phyloP scores from a whole-genome alignment of 2,329 filamentous ascomycete genomes.

The Xylaria sp. region DNA sequence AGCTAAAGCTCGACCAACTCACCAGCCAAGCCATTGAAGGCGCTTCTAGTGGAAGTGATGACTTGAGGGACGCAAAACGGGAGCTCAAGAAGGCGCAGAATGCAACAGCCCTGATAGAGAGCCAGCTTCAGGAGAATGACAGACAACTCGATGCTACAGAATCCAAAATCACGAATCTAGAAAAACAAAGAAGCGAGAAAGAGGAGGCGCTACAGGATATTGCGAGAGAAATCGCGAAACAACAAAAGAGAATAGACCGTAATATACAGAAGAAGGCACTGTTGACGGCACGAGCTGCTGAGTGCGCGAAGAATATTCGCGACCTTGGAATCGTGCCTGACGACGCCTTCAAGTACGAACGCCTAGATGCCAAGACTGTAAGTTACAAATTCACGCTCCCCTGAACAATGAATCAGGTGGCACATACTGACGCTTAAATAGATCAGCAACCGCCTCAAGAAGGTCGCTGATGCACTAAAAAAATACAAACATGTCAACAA shows the following conservation, averaged over 20 bases:
- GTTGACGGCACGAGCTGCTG: slow-evolving; percentile 78
- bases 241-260: slow-evolving; percentile 92
- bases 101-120: slow-evolving; percentile 72
- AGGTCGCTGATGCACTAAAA: slow-evolving; percentile 91
- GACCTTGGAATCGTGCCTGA: slow-evolving; percentile 93
- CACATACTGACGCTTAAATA: slow-evolving; percentile 48
- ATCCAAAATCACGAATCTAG: slow-evolving; percentile 51
- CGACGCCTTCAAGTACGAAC: slow-evolving; percentile 91
- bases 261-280: slow-evolving; percentile 88
- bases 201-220: slow-evolving; percentile 81
- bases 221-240: slow-evolving; percentile 80
- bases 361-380: slow-evolving; percentile 81
- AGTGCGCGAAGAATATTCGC: slow-evolving; percentile 88
- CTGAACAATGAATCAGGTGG: background rate
- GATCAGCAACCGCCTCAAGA: slow-evolving; percentile 79
- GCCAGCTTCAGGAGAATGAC: slow-evolving; percentile 80
- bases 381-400: slow-evolving; percentile 46
- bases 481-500: slow-evolving; percentile 99
- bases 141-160: slow-evolving; percentile 70
- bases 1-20: slow-evolving; percentile 87
- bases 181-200: slow-evolving; percentile 67
- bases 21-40: slow-evolving; percentile 79
- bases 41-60: slow-evolving; percentile 69
- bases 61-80: slow-evolving; percentile 80
- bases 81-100: slow-evolving; percentile 83